Conservation (phyloP, 805 yeast genomes). For the Kregervanrija pseudodelftensis region DNA sequence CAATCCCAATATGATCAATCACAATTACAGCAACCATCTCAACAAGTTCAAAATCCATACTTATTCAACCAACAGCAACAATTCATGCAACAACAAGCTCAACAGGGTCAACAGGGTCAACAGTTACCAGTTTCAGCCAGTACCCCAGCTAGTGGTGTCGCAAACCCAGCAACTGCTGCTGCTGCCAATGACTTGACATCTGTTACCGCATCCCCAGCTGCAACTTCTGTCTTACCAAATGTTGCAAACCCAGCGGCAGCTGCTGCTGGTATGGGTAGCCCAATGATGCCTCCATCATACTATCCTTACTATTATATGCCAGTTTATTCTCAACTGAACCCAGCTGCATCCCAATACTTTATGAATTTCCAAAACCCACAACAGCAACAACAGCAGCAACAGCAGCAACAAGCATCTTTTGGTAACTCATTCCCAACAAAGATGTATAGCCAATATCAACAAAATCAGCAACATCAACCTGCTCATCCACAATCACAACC, state of each 20-base stretch:
- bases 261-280: conserved; percentile 14
- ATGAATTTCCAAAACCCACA: conserved; percentile 22
- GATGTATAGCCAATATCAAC: conserved; percentile 23
- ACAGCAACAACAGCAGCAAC: conserved; percentile 15
- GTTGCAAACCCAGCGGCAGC: conserved; percentile 8
- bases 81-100: conserved; percentile 13
- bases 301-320: conserved; percentile 28
- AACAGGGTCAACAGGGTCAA: conserved; percentile 8
- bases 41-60: conserved; percentile 10
- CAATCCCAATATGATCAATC: conserved; percentile 20
- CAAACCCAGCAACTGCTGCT: conserved; percentile 4
- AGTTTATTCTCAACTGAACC: conserved; percentile 23
- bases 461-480: conserved; percentile 10
- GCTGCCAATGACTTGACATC: conserved; percentile 2
- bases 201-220: conserved; percentile 11
- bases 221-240: conserved; percentile 16
- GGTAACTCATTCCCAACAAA: conserved; percentile 20
- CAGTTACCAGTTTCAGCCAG: conserved; percentile 13
- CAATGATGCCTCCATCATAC: conserved; percentile 26
- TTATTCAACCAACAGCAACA: conserved; percentile 14
- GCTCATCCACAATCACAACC: conserved; percentile 6
- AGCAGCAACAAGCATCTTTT: conserved; percentile 15
- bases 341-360: conserved; percentile 22
- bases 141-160: conserved; percentile 8
- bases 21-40: conserved; percentile 17